These are phyloP conservation scores for Salvia splendens DNA, from an alignment of 257 asterid species.

Conservation along the genomic window DNA sequence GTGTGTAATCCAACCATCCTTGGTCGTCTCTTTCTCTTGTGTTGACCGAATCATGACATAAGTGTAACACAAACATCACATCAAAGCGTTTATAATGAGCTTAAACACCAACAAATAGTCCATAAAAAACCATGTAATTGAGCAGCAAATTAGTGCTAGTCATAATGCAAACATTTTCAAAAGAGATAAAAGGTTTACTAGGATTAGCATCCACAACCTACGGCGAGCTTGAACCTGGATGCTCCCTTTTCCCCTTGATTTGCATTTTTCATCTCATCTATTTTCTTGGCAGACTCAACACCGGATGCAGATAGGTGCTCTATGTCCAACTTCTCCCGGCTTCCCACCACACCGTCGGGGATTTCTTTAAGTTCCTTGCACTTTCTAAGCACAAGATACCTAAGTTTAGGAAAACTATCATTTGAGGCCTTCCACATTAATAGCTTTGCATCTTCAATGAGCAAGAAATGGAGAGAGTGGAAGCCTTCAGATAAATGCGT, in stretches of 20 bases:
- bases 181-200: too few relatives aligned
- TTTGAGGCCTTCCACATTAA: slow-evolving; percentile 30
- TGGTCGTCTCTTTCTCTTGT: too few relatives aligned
- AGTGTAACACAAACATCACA: too few relatives aligned
- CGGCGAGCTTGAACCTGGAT: neutral
- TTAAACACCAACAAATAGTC: too few relatives aligned
- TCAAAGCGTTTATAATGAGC: too few relatives aligned
- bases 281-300: slow-evolving; percentile 16
- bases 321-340: slow-evolving; percentile 32
- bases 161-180: neutral
- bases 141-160: too few relatives aligned
- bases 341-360: slow-evolving; percentile 27
- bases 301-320: neutral
- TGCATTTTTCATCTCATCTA: neutral
- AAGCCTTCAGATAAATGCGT: slow-evolving; percentile 25
- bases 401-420: slow-evolving; percentile 34
- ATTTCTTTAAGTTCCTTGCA: slow-evolving; percentile 30
- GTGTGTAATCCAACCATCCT: too few relatives aligned
- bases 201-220: neutral
- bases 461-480: slow-evolving; percentile 36
- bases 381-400: slow-evolving; percentile 30
- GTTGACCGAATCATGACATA: too few relatives aligned
- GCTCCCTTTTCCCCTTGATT: neutral
- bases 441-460: slow-evolving; percentile 8
- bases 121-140: too few relatives aligned